A percentile compares a stretch with the other conserved stretches of the same genome.
Conservation (phyloP, 2,329 filamentous ascomycete genomes). For the Fusarium sp. region DNA sequence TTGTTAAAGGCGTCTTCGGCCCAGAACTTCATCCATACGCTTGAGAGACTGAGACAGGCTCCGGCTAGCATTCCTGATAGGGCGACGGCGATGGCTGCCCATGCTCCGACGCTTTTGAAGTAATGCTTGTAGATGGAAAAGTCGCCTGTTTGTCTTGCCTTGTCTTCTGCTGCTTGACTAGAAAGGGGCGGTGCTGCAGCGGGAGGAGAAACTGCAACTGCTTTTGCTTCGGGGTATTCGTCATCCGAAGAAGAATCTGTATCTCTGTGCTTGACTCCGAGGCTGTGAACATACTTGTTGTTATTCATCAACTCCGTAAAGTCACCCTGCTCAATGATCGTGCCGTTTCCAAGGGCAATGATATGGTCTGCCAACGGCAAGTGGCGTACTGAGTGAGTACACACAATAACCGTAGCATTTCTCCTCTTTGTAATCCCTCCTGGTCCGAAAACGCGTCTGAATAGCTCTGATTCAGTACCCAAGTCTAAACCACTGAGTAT, state of each 20-base stretch:
- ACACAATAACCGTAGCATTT: conserved; percentile 56
- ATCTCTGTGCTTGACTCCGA: conserved; percentile 47
- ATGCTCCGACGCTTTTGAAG: conserved; percentile 43
- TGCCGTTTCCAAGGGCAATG: conserved; percentile 57
- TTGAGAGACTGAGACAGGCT: conserved; percentile 46
- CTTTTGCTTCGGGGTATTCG: neutral
- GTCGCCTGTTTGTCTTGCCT: conserved; percentile 48
- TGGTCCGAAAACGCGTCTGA: conserved; percentile 56
- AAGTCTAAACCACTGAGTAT: conserved; percentile 57
- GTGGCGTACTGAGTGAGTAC: conserved; percentile 49
- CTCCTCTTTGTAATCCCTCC: conserved; percentile 53
- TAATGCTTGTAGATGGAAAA: conserved; percentile 52
- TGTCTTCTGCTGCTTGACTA: conserved; percentile 30
- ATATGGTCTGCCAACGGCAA: conserved; percentile 57
- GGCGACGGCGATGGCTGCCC: conserved; percentile 34
- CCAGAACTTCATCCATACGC: conserved; percentile 57
- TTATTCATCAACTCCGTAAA: conserved; percentile 46
- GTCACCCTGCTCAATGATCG: conserved; percentile 55
- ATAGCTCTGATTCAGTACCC: conserved; percentile 57
- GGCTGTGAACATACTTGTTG: conserved; percentile 53
- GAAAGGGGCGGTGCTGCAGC: neutral
- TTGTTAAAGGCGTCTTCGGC: conserved; percentile 47
- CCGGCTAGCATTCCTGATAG: conserved; percentile 40
- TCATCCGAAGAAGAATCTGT: neutral
- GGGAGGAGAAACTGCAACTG: neutral